Base-by-base conservation (phyloP, 2,329 filamentous ascomycete species). In the Exophiala sp. region DNA sequence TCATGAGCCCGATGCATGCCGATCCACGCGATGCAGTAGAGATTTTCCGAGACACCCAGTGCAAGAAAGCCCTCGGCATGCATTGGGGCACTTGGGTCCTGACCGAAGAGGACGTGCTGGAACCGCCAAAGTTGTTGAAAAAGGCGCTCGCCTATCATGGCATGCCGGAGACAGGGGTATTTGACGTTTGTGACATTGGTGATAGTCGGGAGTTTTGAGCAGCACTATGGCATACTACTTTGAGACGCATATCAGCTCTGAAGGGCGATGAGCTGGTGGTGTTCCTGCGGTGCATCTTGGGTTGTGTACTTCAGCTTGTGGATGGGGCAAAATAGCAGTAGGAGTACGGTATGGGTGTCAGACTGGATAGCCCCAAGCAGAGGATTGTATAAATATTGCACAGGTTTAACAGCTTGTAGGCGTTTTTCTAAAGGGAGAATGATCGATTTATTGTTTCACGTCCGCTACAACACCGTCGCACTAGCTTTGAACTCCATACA, bases 21-120 rank as follows among this genome's bases (percentile, higher is more conserved):
- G 86, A 94, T 65, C 91, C 91, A 0, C 83, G 81, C 58, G 91
- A 97, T 65, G 80, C 84, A 0, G 89, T 95, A 30, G 88, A 93
- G 62, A 95, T 97, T 60, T 95, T 95, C 67, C 68, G 74, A 5
- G 90, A 96, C 61, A 94, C 88, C 1, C 78, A 77, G 59, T 96
- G 90, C 71, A 75, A 79, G 61, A 74, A 71, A 14, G 90, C 89
- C 18, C 75, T 96, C 71, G 90, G 81, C 1, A 95, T 96, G 60
- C 91, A 96, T 65, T 96, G 90, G 89, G 90, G 89, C 2, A 73
- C 86, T 0, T 96, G 90, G 88, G 83, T 87, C 0, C 68, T 95
- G 59, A 95, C 90, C 0, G 76, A 81, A 53, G 91, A 97, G 68
- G 85, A 90, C 52, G 85, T 95, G 1, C 66, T 90, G 49, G 89